Evolutionary conservation across 2,329 filamentous ascomycete species (phyloP), one percentile per base, ranked within the genome.

Genomic region (Coniochaeta sp.): DNA sequence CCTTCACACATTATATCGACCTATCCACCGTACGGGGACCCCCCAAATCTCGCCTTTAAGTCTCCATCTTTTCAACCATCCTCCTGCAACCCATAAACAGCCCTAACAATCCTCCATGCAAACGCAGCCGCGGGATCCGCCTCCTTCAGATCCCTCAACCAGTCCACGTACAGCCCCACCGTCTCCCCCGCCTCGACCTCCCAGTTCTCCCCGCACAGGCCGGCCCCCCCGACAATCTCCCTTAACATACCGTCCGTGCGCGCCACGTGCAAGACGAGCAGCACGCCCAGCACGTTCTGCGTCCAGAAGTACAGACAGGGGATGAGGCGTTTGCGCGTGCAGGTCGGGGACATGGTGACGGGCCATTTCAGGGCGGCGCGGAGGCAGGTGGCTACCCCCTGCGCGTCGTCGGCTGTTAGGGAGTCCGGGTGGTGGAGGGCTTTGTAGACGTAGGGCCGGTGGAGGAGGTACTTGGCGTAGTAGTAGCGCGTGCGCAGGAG

Each of bases 271-370:
- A 85, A 60, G 16, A 85, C 68, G 42, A 85, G 58, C 22, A 85
- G 66, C 22, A 83, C 76, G 3, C 77, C 77, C 42, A 85, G 70
- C 38, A 85, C 71, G 54, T 82, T 82, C 56, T 84, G 80, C 8
- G 79, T 80, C 76, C 81, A 85, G 51, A 81, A 79, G 60, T 82
- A 84, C 1, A 79, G 59, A 51, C 77, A 76, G 1, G 81, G 81
- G 1, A 85, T 66, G 5, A 85, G 69, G 31, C 81, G 68, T 63
- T 85, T 85, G 61, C 76, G 76, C 51, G 74, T 69, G 55, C 76
- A 77, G 1, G 77, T 72, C 0, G 81, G 81, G 7, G 77, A 75
- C 66, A 83, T 74, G 20, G 74, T 71, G 24, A 85, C 69, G 1
- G 82, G 81, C 82, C 82, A 85, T 52, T 76, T 71, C 13, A 84